These are phyloP conservation scores for Cymbopogon flexuosus DNA, from an alignment of 202 grass and related monocot species.

Conservation along the genomic window DNA sequence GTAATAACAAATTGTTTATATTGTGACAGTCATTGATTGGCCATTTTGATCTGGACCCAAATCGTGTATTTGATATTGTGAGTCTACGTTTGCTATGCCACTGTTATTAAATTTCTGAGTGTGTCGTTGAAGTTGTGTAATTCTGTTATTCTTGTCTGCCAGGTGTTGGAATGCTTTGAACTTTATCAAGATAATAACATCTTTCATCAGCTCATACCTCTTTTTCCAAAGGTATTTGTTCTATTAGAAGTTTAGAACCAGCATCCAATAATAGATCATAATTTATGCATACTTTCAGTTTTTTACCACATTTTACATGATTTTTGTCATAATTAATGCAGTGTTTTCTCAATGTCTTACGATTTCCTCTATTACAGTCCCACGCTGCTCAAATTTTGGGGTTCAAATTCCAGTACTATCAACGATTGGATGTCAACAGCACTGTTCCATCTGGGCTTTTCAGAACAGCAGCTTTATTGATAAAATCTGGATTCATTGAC, in stretches of 20 bases:
- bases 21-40: conserved; percentile 85
- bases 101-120: conserved; percentile 4
- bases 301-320: conserved; percentile 11
- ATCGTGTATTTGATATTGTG: conserved; percentile 98
- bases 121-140: conserved; percentile 8
- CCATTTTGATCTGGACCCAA: conserved; percentile 96
- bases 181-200: conserved; percentile 69
- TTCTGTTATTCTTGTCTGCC: conserved; percentile 33
- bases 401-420: conserved; percentile 99
- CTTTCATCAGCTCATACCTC: conserved; percentile 88
- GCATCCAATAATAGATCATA: conserved; percentile 8
- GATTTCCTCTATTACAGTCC: conserved; percentile 57
- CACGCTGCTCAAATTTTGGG: conserved; percentile 95
- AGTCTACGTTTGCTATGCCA: conserved; percentile 41
- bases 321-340: conserved; percentile 11
- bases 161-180: conserved; percentile 97
- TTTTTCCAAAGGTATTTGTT: conserved; percentile 90
- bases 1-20: conserved; percentile 26
- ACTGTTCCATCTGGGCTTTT: conserved; percentile 73
- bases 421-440: conserved; percentile 61
- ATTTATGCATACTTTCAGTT: neutral
- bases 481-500: conserved; percentile 89
- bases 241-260: neutral
- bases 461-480: conserved; percentile 66
- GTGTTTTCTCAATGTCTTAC: conserved; percentile 9